These are phyloP conservation scores for Cardamine occulta DNA, from an alignment of 345 rosid genomes.

Conservation along the genomic window DNA sequence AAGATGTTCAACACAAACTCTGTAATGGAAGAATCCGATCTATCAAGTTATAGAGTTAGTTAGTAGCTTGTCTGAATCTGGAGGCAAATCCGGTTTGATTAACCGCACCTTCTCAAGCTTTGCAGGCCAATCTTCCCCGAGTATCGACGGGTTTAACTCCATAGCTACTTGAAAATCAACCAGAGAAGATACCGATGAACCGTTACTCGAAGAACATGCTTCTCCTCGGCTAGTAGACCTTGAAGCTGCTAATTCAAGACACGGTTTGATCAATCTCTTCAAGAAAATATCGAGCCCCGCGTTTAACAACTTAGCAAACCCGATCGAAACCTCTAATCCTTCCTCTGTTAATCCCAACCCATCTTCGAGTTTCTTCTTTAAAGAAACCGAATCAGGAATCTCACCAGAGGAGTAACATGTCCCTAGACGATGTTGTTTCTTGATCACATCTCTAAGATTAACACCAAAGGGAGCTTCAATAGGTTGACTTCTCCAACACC, in stretches of 20 bases:
- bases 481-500: conserved; percentile 56
- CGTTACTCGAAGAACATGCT: conserved; percentile 22
- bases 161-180: conserved; percentile 66
- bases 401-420: conserved; percentile 53
- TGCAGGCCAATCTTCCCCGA: conserved; percentile 63
- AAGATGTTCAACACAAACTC: conserved; percentile 27
- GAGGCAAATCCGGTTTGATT: conserved; percentile 41
- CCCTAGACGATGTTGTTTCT: conserved; percentile 39
- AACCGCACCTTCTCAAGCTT: conserved; percentile 58
- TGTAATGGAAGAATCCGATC: conserved; percentile 29
- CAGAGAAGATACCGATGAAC: conserved; percentile 46
- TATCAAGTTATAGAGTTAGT: conserved; percentile 29
- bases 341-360: conserved; percentile 51
- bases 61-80: conserved; percentile 33
- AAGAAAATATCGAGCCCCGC: conserved; percentile 59
- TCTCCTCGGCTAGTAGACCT: conserved; percentile 41
- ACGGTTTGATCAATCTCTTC: conserved; percentile 71
- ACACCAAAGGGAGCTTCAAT: conserved; percentile 75
- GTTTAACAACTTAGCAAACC: conserved; percentile 59
- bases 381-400: conserved; percentile 62
- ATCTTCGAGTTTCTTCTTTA: conserved; percentile 59
- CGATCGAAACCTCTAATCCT: conserved; percentile 59
- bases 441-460: conserved; percentile 42
- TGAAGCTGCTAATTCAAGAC: conserved; percentile 57
- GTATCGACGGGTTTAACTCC: conserved; percentile 59